Base-by-base conservation (phyloP, 345 rosid species). In the Eutrema japonicum region DNA sequence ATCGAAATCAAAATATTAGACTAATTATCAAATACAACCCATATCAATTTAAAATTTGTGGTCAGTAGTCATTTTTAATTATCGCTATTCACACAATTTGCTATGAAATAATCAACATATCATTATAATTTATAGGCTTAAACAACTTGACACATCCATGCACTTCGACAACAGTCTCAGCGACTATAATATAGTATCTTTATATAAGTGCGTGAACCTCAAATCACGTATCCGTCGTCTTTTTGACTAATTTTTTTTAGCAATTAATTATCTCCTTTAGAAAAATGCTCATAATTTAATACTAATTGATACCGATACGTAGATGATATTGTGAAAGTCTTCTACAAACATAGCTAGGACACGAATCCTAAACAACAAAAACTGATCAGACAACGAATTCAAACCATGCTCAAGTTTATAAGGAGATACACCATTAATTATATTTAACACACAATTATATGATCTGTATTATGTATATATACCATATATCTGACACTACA, bases 141-240 rank as follows among this genome's bases (percentile, higher is more conserved):
- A 36, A 54, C 7, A 71, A 50, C 22, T 40, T n/a, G 53, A 52
- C 16, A 40, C 10, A 61, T 37, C 56, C 51, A 38, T 63, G 18
- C 47, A 64, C 53, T 26, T 43, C 55, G 33, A 65, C 59, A 37
- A 73, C 51, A 65, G 77, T 55, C 59, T 47, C 43, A 36, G 43
- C 57, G 50, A 73, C 66, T 27, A 37, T n/a, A 55, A 36, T 64
- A 64, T 73, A 65, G 64, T 64, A 45, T 50, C 53, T n/a, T 67
- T 49, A n/a, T 48, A 10, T 26, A 36, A 74, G 40, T 66, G 78
- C 73, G 50, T 67, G 78, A 74, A 74, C 72, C 78, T 55, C 51
- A 56, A 49, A 50, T 41, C 72, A 74, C 73, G 68, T 66, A 74
- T 8, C 45, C 60, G 22, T 66, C 36, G 52, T 30, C 73, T 59